Base-by-base conservation (phyloP, 768 basidiomycete species). In the Tricholoma hemisulphureum region DNA sequence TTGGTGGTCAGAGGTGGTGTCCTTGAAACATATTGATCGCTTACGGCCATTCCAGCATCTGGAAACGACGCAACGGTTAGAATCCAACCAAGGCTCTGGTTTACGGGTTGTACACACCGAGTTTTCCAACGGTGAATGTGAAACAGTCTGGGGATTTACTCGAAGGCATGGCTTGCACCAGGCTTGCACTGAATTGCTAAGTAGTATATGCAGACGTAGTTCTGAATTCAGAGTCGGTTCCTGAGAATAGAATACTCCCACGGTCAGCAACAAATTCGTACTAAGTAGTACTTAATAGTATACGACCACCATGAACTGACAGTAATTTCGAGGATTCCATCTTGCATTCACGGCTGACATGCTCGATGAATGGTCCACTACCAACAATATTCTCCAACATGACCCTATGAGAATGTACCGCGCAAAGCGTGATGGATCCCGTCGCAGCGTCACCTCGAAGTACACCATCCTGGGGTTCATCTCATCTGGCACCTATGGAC, bases 391-490 rank as follows among this genome's bases (percentile, higher is more conserved):
- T 51, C 70, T 87, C 73, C 65, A 91, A 53, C 75, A 80, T 63
- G 94, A 96, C 68, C 87, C 92, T 2, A 96, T 96, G 95, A 83
- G 85, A 58, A 74, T 84, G 21, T 97, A 96, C 69, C 87, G 94
- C 20, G 78, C 84, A 29, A 91, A 87, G 68, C 82, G 90, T 60
- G 94, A 97, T 67, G 73, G 76, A 4, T 76, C 82, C 14, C 85
- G 86, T 58, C 79, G 81, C 26, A 77, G 83, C 1, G 91, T 95
- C 18, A 74, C 83, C 13, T 86, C 87, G 51, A 94, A 93, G 71
- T 98, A 98, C 75, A 77, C 82, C 53, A 97, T 98, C 64, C 81
- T 95, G 6, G 97, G 97, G 9, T 98, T 98, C 77, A 96, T 99
- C 61, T 98, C 97, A 2, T 96, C 94, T 7, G 97, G 97, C 18